phyloP scores from a whole-genome alignment of 2,329 filamentous ascomycete species.

The Xylariales sp. region DNA sequence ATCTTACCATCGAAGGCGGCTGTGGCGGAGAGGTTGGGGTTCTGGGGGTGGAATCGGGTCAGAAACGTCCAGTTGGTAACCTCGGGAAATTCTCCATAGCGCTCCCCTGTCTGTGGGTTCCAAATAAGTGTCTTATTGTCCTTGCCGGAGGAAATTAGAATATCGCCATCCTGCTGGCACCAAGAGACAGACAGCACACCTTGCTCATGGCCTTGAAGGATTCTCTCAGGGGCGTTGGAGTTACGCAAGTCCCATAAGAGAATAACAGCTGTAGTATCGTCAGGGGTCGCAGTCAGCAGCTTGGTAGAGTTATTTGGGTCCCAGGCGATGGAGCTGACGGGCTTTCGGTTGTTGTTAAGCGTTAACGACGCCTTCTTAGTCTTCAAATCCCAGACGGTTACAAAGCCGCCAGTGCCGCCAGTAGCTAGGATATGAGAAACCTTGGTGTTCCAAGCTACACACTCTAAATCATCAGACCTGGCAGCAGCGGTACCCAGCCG shows the following conservation, averaged over 20 bases:
- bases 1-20: constrained; percentile 98
- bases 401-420: constrained; percentile 91
- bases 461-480: constrained; percentile 94
- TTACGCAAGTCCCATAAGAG: constrained; percentile 95
- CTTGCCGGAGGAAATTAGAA: constrained; percentile 93
- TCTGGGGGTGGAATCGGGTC: constrained; percentile 92
- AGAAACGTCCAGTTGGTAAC: constrained; percentile 99
- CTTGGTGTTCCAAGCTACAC: constrained; percentile 98
- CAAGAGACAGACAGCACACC: constrained; percentile 94
- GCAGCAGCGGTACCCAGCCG: constrained; percentile 88
- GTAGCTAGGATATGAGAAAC: constrained; percentile 96
- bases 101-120: constrained; percentile 92
- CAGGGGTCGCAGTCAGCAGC: constrained; percentile 89
- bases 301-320: constrained; percentile 96
- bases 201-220: constrained; percentile 90
- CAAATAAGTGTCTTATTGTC: constrained; percentile 95
- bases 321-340: constrained; percentile 96
- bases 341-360: constrained; percentile 93
- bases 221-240: constrained; percentile 91
- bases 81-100: constrained; percentile 91
- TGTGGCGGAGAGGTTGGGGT: constrained; percentile 91
- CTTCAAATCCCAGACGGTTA: constrained; percentile 98
- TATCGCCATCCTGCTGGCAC: constrained; percentile 90
- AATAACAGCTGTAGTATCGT: constrained; percentile 89
- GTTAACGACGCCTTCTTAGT: constrained; percentile 97